Percentiles rank a stretch among this genome's conserved stretches.
phyloP scores from a whole-genome alignment of 169 alveolate genomes.

The Plasmodium gonderi region DNA sequence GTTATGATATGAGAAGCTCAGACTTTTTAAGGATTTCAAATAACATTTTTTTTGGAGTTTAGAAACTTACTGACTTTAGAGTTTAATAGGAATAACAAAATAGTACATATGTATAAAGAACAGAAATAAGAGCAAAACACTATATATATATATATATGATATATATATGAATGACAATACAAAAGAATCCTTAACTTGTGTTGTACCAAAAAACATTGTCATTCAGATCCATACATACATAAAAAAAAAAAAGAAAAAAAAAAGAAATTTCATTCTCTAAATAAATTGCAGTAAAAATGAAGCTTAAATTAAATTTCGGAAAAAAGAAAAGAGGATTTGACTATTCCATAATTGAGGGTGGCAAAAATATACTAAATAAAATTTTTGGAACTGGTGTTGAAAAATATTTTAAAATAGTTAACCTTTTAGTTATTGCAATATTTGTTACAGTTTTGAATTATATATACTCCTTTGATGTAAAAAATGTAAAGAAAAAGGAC shows the following conservation, averaged over 20 bases:
- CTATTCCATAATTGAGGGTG: neutral
- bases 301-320: constrained; percentile 24
- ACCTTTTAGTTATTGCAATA: constrained; percentile 2
- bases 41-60: too few relatives aligned
- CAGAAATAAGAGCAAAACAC: too few relatives aligned
- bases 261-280: neutral
- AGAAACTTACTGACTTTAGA: too few relatives aligned
- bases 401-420: constrained; percentile 33
- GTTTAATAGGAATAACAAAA: too few relatives aligned
- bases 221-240: too few relatives aligned
- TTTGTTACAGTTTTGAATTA: constrained; percentile 32
- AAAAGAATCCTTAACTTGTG: too few relatives aligned
- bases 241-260: neutral
- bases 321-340: constrained; percentile 44
- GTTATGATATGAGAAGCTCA: too few relatives aligned
- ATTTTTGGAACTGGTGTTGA: constrained; percentile 40
- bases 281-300: constrained; percentile 2
- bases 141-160: too few relatives aligned
- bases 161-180: too few relatives aligned
- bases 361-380: neutral
- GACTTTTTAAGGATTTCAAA: too few relatives aligned
- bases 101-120: too few relatives aligned
- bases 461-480: constrained; percentile 7
- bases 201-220: too few relatives aligned
- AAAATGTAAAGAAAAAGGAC: neutral